Percentiles rank a stretch among this genome's conserved stretches.
These are phyloP conservation scores for Saccharomyces hybrid DNA, from an alignment of 1,139 yeast genomes.

Conservation along the genomic window DNA sequence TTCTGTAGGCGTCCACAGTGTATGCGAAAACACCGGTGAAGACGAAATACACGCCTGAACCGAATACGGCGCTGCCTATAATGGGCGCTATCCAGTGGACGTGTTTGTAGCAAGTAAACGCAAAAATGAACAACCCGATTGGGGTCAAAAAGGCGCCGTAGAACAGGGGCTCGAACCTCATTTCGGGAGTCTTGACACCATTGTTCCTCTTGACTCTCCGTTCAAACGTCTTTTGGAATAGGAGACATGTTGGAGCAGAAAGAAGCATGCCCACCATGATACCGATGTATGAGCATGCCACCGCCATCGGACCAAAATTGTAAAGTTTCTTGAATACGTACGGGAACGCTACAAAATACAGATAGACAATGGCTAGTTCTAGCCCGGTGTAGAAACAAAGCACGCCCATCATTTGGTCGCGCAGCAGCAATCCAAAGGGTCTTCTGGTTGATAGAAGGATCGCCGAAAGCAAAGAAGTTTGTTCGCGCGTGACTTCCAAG, in stretches of 20 bases:
- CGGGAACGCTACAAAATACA: slow-evolving; percentile 59
- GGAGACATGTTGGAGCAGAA: slow-evolving; percentile 31
- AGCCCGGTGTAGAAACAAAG: slow-evolving; percentile 58
- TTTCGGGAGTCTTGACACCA: slow-evolving; percentile 49
- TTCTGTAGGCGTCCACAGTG: slow-evolving; percentile 53
- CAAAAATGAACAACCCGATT: slow-evolving; percentile 65
- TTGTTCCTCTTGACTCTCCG: slow-evolving; percentile 28
- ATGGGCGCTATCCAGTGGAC: slow-evolving; percentile 72
- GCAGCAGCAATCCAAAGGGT: slow-evolving; percentile 45
- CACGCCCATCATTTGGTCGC: slow-evolving; percentile 54
- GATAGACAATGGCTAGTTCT: slow-evolving; percentile 49
- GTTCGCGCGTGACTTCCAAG: slow-evolving; percentile 39
- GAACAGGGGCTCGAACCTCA: slow-evolving; percentile 49
- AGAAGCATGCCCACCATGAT: slow-evolving; percentile 42
- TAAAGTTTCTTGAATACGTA: slow-evolving; percentile 44
- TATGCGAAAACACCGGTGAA: slow-evolving; percentile 52
- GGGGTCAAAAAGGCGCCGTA: slow-evolving; percentile 43
- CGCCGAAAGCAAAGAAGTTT: slow-evolving; percentile 37
- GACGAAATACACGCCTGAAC: slow-evolving; percentile 48
- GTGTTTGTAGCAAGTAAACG: slow-evolving; percentile 54
- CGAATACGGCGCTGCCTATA: slow-evolving; percentile 55
- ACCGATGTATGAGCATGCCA: slow-evolving; percentile 51
- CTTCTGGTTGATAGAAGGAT: slow-evolving; percentile 39
- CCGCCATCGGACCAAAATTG: slow-evolving; percentile 40
- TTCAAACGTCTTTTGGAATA: slow-evolving; percentile 32